Conservation (phyloP, 1,139 yeast species). For the Spathaspora sp. region DNA sequence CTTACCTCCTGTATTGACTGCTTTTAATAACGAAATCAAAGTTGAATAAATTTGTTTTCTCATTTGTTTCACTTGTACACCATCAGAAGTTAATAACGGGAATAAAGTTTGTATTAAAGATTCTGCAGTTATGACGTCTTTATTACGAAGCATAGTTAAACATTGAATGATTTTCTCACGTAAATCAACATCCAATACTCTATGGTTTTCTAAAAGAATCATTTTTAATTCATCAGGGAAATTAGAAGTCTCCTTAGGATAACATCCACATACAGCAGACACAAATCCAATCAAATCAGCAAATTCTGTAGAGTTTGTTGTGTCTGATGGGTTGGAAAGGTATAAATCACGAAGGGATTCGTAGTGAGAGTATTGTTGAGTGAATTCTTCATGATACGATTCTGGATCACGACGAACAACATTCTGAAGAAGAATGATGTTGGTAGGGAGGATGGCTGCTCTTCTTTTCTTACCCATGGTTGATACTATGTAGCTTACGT, state of each 20-base stretch:
- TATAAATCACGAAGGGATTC: constrained; percentile 87
- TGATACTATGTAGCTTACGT: neutral
- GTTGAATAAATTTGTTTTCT: constrained; percentile 82
- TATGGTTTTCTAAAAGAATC: constrained; percentile 70
- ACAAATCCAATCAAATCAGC: constrained; percentile 86
- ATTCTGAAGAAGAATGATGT: constrained; percentile 87
- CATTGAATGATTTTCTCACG: constrained; percentile 91
- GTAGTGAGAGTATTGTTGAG: constrained; percentile 90
- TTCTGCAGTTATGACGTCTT: constrained; percentile 79
- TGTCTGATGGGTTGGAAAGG: constrained; percentile 60
- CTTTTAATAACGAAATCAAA: constrained; percentile 71
- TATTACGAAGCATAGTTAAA: constrained; percentile 85
- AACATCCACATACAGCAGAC: constrained; percentile 86
- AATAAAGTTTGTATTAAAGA: constrained; percentile 80
- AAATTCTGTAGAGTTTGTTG: constrained; percentile 68
- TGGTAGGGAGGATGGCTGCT: constrained; percentile 89
- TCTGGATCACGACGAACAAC: constrained; percentile 91
- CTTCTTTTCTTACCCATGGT: constrained; percentile 83
- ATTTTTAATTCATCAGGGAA: constrained; percentile 80
- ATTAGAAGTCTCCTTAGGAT: constrained; percentile 80
- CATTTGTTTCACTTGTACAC: constrained; percentile 81
- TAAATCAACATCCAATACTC: constrained; percentile 77
- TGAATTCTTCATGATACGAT: constrained; percentile 89
- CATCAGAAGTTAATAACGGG: constrained; percentile 71
- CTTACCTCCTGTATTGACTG: constrained; percentile 80